Evolutionary conservation across 768 basidiomycete genomes (phyloP), one percentile per base, ranked within the genome.

Genomic region (Termitomyces sp.): DNA sequence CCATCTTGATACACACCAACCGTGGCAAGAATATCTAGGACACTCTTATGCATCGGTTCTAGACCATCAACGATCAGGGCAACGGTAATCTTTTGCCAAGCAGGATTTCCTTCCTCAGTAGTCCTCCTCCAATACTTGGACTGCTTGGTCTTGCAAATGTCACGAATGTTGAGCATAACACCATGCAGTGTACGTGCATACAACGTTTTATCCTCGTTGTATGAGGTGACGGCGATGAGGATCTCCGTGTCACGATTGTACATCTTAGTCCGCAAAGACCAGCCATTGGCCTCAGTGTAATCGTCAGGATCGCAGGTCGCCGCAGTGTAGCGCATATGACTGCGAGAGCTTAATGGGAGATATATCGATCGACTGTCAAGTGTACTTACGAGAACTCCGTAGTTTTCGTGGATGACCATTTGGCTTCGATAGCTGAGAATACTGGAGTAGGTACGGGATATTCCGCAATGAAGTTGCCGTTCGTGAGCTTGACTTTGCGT

Each of bases 81-180:
- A 22, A 96, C 93, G 4, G 85, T 85, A 64, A 98, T 94, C 68
- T 83, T 87, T 69, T 97, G 91, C 95, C 95, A 98, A 10, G 79
- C 86, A 39, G 92, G 90, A 54, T 81, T 79, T 44, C 92, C 91
- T 67, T 92, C 90, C 70, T 92, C 90, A 10, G 92, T 87, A 52
- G 80, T 81, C 58, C 84, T 80, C 44, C 87, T 81, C 92, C 94
- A 94, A 73, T 89, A 96, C 71, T 94, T 94, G 61, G 89, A 92
- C 67, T 90, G 89, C 71, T 95, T 95, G 42, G 92, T 94, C 74
- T 90, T 94, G 82, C 94, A 95, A 63, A 98, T 98, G 65, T 98
- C 90, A 62, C 95, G 90, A 60, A 98, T 96, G 72, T 99, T 98
- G 61, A 96, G 72, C 95, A 98, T 98, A 65, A 98, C 88, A 61